Base-by-base conservation (phyloP, 768 basidiomycete species). In the Crepidotus variabilis region DNA sequence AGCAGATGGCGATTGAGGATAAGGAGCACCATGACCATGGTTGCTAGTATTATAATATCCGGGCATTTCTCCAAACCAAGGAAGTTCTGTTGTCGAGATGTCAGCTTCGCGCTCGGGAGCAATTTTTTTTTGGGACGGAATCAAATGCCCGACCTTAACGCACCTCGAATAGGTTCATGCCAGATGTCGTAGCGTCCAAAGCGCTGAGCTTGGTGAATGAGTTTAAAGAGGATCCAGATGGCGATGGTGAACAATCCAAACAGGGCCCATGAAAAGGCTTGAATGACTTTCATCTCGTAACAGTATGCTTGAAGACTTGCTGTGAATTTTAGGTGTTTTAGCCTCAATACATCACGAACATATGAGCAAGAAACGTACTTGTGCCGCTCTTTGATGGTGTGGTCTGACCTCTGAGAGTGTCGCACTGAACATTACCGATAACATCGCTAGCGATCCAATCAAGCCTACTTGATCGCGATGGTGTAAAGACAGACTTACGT, bases 261-360 rank as follows among this genome's bases (percentile, higher is more conserved):
- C 51, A 82, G 70, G 65, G 81, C 76, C 90, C 90, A 92, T 0
- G 90, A 90, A 66, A 92, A 82, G 1, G 87, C 88, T 61, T 90
- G 81, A 33, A 90, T 77, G 47, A 85, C 84, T 69, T 87, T 89
- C 86, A 91, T 88, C 65, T 90, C 82, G 67, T 88, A 87, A 67
- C 90, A 92, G 61, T 79, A 91, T 23, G 72, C 67, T 61, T 74
- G 73, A 7, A 71, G 69, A 51, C 80, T 79, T 55, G 82, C 90
- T 91, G 52, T n/a, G 16, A 23, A n/a, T 9, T 20, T 50, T 20
- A 55, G 35, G 18, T 51, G 28, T 48, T 61, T 58, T 58, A 60
- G 33, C 57, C 21, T 57, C 11, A 18, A 35, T 10, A 46, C 32
- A 55, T 23, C 21, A 45, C 33, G 10, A 48, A 18, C 24, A 51